Conservation (phyloP, 305 asterid species). For the Solanum hybrid region DNA sequence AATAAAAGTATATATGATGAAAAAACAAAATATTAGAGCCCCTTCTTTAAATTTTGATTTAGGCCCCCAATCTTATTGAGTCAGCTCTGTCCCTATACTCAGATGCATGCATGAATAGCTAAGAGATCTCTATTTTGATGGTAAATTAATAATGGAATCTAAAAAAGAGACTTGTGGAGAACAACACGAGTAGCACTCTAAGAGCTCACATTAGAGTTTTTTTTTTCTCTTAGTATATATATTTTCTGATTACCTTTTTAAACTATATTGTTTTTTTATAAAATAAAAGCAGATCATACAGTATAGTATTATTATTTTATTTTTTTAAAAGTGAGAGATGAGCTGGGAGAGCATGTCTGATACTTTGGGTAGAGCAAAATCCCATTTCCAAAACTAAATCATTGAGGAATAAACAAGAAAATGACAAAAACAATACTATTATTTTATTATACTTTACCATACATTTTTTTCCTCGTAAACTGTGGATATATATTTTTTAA, state of each 20-base stretch:
- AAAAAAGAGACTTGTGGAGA: neutral
- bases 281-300: neutral
- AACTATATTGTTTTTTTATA: neutral
- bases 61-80: too few relatives aligned
- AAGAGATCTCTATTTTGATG: neutral
- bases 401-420: constrained; percentile 51
- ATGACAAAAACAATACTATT: constrained; percentile 37
- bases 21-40: too few relatives aligned
- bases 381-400: constrained; percentile 14
- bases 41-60: too few relatives aligned
- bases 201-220: neutral
- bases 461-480: constrained; percentile 5
- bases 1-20: too few relatives aligned
- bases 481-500: neutral
- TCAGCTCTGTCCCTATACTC: neutral
- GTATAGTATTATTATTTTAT: neutral
- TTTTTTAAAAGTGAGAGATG: neutral
- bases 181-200: neutral
- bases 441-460: constrained; percentile 5
- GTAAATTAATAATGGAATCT: neutral
- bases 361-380: constrained; percentile 8
- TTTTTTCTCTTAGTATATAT: neutral
- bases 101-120: neutral
- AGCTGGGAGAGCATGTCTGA: constrained; percentile 16
- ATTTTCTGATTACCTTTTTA: neutral